Base-by-base conservation (phyloP, 78 protist species). In the Creolimax fragrantissima region DNA sequence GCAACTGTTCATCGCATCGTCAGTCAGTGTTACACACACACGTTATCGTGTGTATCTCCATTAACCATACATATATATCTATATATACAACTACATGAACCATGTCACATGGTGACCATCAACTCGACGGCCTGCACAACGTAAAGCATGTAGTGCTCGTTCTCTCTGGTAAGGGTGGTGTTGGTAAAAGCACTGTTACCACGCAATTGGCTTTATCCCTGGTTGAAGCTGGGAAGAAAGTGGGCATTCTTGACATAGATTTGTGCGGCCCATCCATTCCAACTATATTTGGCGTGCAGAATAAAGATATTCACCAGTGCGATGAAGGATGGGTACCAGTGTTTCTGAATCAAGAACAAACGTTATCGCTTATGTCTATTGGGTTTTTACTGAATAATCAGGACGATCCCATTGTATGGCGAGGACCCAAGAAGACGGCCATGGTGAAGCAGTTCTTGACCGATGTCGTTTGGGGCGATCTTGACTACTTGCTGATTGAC, bases 391-490 rank as follows among this genome's bases (percentile, higher is more conserved):
- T 96, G 3, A 74, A 90, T 37, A 91, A 91, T 41, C 88, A 44
- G 35, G 92, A 93, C 41, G 96, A 97, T 44, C 97, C 99, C 3
- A 97, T 98, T 17, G 95, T 98, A 35, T 98, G 99, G 99, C 81
- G 99, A 35, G 99, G 99, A 3, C 97, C 98, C 7, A 95, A 94
- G 81, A 97, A 97, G 90, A 94, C 92, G 95, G 98, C 96, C 0
- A 83, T 99, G 89, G 98, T 99, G 95, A 96, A 97, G 93, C 98
- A 98, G 92, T 99, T 99, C 47, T 84, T 99, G 42, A 93, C 92
- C 42, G 99, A 99, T 47, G 99, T 98, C 3, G 47, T 91, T 39
- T 99, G 99, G 99, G 98, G 97, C 6, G 98, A 95, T 2, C 90
- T 98, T 5, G 99, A 99, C 93, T 96, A 89, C 36, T 96, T 99